phyloP scores from a whole-genome alignment of 2,329 filamentous ascomycete species.

The Cladorrhinum sp. region DNA sequence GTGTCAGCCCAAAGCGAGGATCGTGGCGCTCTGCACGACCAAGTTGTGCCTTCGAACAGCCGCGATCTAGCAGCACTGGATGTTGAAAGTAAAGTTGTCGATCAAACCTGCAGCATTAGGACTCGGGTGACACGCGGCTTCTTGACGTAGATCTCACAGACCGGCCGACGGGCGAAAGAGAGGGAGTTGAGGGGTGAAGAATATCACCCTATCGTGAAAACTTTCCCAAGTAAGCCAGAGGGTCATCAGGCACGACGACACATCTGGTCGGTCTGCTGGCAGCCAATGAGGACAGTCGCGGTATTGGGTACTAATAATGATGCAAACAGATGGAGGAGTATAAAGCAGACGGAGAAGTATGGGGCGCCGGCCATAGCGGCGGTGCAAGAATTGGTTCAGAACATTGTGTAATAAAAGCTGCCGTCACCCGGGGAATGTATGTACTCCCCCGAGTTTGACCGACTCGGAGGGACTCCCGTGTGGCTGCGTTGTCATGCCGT shows the following conservation, averaged over 20 bases:
- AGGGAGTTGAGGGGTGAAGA: conserved; percentile 6
- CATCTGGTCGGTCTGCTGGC: not conserved
- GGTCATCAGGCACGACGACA: conserved; percentile 1
- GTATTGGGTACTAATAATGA: conserved; percentile 9
- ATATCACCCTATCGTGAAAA: not conserved
- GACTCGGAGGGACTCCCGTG: not conserved
- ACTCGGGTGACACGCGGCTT: conserved; percentile 23
- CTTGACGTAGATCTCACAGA: conserved; percentile 11
- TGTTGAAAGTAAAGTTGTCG: conserved; percentile 7
- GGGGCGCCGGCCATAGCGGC: conserved; percentile 1
- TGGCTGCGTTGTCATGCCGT: not conserved
- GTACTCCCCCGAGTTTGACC: not conserved
- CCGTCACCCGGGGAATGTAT: not conserved
- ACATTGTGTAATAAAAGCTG: not conserved
- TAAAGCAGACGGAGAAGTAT: not conserved
- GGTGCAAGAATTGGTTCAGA: conserved; percentile 4
- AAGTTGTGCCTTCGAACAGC: conserved; percentile 1
- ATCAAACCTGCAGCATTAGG: conserved; percentile 14
- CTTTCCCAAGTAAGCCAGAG: conserved; percentile 3
- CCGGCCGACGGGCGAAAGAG: not conserved
- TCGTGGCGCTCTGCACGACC: conserved; percentile 10
- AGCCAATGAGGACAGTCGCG: not conserved
- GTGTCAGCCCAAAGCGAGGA: conserved; percentile 10
- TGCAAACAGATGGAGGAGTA: not conserved
- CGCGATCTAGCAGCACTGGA: conserved; percentile 5